Evolutionary conservation across 768 basidiomycete genomes (phyloP).

Genomic region (Sistotremastrum niveocremeum): DNA sequence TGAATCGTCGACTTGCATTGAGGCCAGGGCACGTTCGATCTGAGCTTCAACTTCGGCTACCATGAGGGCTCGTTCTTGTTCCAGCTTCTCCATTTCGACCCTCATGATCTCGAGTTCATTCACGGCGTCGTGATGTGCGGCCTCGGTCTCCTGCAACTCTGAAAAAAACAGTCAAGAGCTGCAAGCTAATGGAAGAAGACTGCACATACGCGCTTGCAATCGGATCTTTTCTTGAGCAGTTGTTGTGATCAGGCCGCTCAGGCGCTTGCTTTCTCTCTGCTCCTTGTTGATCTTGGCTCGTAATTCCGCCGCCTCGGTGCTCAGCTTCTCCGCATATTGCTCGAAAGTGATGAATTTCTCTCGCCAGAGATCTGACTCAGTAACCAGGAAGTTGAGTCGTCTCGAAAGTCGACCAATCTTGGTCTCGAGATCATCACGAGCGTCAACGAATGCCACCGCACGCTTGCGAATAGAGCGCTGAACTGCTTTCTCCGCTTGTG

Average conservation of each 20-base stretch:
- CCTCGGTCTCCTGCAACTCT: slow-evolving; percentile 78
- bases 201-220: slow-evolving; percentile 58
- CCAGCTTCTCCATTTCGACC: slow-evolving; percentile 76
- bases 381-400: slow-evolving; percentile 84
- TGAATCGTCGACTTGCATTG: slow-evolving; percentile 72
- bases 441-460: slow-evolving; percentile 89
- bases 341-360: slow-evolving; percentile 93
- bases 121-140: slow-evolving; percentile 66
- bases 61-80: slow-evolving; percentile 76
- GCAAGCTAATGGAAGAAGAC: not conserved
- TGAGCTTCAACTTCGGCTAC: slow-evolving; percentile 89
- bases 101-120: slow-evolving; percentile 77
- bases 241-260: slow-evolving; percentile 66
- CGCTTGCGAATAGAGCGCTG: slow-evolving; percentile 84
- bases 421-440: slow-evolving; percentile 85
- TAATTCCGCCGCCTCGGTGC: slow-evolving; percentile 73
- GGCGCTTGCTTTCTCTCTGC: slow-evolving; percentile 73
- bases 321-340: slow-evolving; percentile 84
- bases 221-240: slow-evolving; percentile 69
- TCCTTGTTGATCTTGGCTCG: slow-evolving; percentile 83
- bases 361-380: slow-evolving; percentile 80
- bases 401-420: slow-evolving; percentile 82
- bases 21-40: slow-evolving; percentile 74
- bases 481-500: slow-evolving; percentile 70
- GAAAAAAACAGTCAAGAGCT: slow-evolving; percentile 2